These are phyloP conservation scores for Castanea crenata DNA, from an alignment of 306 rosid species.

Conservation along the genomic window DNA sequence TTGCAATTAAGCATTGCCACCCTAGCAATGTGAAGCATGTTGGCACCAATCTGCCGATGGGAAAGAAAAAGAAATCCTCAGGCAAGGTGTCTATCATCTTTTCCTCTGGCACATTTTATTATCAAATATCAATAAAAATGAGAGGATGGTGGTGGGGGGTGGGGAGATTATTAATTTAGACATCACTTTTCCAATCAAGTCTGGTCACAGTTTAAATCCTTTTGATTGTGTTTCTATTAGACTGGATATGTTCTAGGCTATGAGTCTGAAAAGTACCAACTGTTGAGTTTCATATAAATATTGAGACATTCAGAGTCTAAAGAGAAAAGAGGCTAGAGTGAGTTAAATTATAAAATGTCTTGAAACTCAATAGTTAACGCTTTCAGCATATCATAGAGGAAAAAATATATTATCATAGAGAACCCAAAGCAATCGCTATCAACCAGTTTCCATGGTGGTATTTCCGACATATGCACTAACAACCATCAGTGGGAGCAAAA, in stretches of 20 bases:
- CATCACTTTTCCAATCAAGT: slow-evolving; percentile 13
- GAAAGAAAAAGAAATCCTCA: slow-evolving; percentile 12
- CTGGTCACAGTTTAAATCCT: slow-evolving; percentile 15
- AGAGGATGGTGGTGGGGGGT: too few species aligned
- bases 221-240: neutral
- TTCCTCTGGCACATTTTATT: neutral
- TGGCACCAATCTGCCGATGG: slow-evolving; percentile 64
- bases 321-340: neutral
- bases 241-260: neutral
- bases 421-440: neutral
- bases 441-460: neutral
- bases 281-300: neutral
- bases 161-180: neutral
- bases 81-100: neutral
- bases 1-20: slow-evolving; percentile 51
- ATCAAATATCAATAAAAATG: neutral
- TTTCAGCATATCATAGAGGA: too few species aligned
- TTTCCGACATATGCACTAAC: neutral
- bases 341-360: neutral
- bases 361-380: neutral
- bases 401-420: neutral
- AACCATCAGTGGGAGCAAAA: neutral
- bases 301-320: neutral
- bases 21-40: slow-evolving; percentile 73
- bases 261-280: neutral